Percentiles rank a stretch among this genome's conserved stretches.
Evolutionary conservation across 1,284 basidiomycete species (phyloP).

Genomic region (Laetiporus sulphureus): DNA sequence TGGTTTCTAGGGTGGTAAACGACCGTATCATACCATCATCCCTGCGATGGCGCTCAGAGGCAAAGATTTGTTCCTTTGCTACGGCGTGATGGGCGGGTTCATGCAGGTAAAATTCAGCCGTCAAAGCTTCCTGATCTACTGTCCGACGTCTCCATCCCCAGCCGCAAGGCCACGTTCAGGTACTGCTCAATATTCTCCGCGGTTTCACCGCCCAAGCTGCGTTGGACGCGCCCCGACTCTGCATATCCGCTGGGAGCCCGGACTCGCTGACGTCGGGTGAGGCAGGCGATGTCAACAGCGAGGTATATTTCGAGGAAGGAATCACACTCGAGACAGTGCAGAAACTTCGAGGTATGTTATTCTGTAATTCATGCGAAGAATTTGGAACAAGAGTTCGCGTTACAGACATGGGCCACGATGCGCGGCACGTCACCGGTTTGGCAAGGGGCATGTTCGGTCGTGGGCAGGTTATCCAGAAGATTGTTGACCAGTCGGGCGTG

Average conservation of each 20-base stretch:
- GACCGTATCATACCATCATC: constrained; percentile 95
- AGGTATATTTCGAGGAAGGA: constrained; percentile 86
- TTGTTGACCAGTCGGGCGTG: constrained; percentile 56
- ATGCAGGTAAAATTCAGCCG: constrained; percentile 62
- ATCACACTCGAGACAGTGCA: constrained; percentile 57
- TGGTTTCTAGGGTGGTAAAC: constrained; percentile 60
- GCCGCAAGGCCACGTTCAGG: constrained; percentile 91
- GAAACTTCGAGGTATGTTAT: constrained; percentile 57
- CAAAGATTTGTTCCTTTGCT: constrained; percentile 82
- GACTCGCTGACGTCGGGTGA: constrained; percentile 46
- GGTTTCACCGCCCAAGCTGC: constrained; percentile 82
- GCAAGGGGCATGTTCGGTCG: constrained; percentile 75
- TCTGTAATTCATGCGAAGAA: too few relatives aligned
- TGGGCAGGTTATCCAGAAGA: constrained; percentile 87
- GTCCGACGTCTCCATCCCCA: constrained; percentile 20
- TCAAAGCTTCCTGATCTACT: not conserved
- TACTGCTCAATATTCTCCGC: constrained; percentile 85
- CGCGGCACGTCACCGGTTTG: constrained; percentile 56
- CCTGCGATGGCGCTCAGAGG: constrained; percentile 83
- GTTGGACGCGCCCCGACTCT: constrained; percentile 93
- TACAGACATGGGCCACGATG: constrained; percentile 83
- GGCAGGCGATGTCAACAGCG: constrained; percentile 69
- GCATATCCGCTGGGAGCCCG: constrained; percentile 81
- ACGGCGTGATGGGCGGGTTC: constrained; percentile 92
- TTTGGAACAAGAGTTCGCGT: constrained; percentile 5